Conservation (phyloP, 306 rosid genomes). For the Hippophae rhamnoides region DNA sequence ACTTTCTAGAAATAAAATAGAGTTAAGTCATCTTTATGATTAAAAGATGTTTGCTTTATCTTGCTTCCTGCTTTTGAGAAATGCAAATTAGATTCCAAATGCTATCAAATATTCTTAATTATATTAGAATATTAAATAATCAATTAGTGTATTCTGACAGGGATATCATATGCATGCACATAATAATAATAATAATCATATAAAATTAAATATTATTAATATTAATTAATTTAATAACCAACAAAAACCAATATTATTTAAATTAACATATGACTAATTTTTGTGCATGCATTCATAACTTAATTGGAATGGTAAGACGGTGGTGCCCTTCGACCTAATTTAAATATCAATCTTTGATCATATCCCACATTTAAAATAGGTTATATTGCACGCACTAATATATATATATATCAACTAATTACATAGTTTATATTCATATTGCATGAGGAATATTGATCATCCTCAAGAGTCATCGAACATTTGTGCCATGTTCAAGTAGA, state of each 20-base stretch:
- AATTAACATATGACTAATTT: too few species aligned
- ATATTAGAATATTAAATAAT: not conserved
- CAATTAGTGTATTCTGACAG: slow-evolving; percentile 27
- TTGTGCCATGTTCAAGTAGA: too few species aligned
- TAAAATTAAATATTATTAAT: not conserved
- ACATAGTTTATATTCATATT: too few species aligned
- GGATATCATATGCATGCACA: slow-evolving; percentile 16
- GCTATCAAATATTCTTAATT: slow-evolving; percentile 20
- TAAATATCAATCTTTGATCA: too few species aligned
- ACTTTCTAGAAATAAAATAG: slow-evolving; percentile 36
- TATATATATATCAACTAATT: too few species aligned
- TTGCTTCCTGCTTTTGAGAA: slow-evolving; percentile 52
- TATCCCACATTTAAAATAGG: too few species aligned
- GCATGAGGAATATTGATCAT: too few species aligned
- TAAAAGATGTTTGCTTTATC: slow-evolving; percentile 27
- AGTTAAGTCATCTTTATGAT: slow-evolving; percentile 17
- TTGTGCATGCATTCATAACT: too few species aligned
- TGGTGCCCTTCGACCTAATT: too few species aligned
- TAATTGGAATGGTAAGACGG: too few species aligned
- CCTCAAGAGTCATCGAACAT: too few species aligned
- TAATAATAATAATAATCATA: not conserved
- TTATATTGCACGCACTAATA: too few species aligned
- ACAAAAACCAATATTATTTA: not conserved
- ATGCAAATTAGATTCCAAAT: slow-evolving; percentile 40
- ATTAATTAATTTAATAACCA: not conserved